These are phyloP conservation scores for Paecilomyces fulvus DNA, from an alignment of 2,329 filamentous ascomycete genomes.

Conservation along the genomic window DNA sequence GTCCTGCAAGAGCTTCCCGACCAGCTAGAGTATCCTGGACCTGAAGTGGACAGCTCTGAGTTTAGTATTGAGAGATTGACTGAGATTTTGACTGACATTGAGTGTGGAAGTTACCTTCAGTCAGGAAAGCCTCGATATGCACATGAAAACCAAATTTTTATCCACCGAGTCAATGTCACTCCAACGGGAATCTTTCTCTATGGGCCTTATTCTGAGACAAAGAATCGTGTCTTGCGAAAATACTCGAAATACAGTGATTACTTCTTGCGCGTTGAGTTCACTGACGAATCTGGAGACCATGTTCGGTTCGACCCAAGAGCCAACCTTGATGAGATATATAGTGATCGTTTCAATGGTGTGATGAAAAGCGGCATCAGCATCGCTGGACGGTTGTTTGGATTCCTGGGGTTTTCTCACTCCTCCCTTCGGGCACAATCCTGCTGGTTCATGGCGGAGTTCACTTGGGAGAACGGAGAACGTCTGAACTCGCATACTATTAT, in stretches of 20 bases:
- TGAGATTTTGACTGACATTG: slow-evolving; percentile 31
- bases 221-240: slow-evolving; percentile 20
- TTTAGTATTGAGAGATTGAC: slow-evolving; percentile 37
- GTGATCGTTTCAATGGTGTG: slow-evolving; percentile 50
- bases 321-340: slow-evolving; percentile 13
- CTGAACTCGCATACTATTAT: slow-evolving; percentile 35
- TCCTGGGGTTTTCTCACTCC: slow-evolving; percentile 73
- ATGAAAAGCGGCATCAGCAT: slow-evolving; percentile 54
- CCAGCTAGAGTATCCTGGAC: slow-evolving; percentile 48
- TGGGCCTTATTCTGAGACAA: slow-evolving; percentile 46
- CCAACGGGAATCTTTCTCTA: slow-evolving; percentile 49
- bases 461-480: slow-evolving; percentile 16
- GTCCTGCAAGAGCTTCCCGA: slow-evolving; percentile 47
- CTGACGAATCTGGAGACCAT: slow-evolving; percentile 17
- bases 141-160: slow-evolving; percentile 35
- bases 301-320: slow-evolving; percentile 11
- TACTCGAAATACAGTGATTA: slow-evolving; percentile 16
- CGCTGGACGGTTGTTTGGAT: slow-evolving; percentile 54
- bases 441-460: slow-evolving; percentile 52
- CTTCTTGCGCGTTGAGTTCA: slow-evolving; percentile 18
- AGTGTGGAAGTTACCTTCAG: slow-evolving; percentile 18
- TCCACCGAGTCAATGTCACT: slow-evolving; percentile 52
- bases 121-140: slow-evolving; percentile 3
- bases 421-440: slow-evolving; percentile 61
- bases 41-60: slow-evolving; percentile 39